Evolutionary conservation across 768 basidiomycete genomes (phyloP), one percentile per base, ranked within the genome.

Genomic region (Suillus alpinus): DNA sequence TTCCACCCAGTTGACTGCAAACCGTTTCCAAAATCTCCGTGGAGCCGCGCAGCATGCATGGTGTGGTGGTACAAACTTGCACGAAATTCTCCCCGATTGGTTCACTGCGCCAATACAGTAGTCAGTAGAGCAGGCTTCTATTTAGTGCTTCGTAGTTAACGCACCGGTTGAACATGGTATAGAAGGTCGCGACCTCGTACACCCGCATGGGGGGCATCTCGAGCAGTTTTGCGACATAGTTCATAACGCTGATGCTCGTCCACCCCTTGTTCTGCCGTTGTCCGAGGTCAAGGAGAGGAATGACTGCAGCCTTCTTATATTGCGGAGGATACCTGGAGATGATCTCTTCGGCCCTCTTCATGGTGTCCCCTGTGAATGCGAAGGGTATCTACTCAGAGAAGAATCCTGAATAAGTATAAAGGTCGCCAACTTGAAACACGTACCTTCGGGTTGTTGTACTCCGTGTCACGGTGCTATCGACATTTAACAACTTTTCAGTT

Each of bases 91-190:
- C 78, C 31, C 94, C 95, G 58, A 98, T 93, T 6, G 95, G 96
- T 76, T 97, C 95, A 58, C 94, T 95, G 62, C 9, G 32, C 10
- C 52, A 55, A 57, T 14, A 46, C 14, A 59, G 7, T 31, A 39
- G 39, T 53, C n/a, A 57, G 13, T 62, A 44, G 50, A 47, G 6
- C 20, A 32, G 39, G 52, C 23, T 40, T 52, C 55, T 47, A 32
- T 56, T 39, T 20, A 37, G 16, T 29, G 37, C 29, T 0, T n/a
- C 46, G 29, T 14, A 29, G 29, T n/a, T 58, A 18, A 64, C 84
- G 68, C 61, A 93, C 93, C 95, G 86, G 81, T 98, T 99, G 83
- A 98, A 98, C 96, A 99, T 98, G 67, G 97, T 99, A 77, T 99
- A 99, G 79, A 99, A 99, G 14, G 94, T 95, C 18, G 96, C 96